A percentile compares a stretch with the other conserved stretches of the same genome.
Evolutionary conservation across 2,329 filamentous ascomycete genomes (phyloP).

Genomic region (Clonostachys rhizophaga): DNA sequence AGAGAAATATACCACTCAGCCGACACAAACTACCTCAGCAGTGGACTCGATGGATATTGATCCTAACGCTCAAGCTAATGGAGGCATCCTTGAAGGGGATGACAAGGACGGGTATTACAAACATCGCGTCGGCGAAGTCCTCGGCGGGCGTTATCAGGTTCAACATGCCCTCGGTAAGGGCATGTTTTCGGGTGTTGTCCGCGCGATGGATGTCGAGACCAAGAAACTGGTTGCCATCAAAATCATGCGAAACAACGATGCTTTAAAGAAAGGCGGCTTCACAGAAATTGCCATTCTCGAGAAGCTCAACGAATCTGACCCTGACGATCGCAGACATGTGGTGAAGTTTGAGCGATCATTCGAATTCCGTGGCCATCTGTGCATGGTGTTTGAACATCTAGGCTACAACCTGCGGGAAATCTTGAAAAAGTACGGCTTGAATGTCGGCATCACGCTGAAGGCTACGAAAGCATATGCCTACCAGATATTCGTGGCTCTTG

Average conservation of each 20-base stretch:
- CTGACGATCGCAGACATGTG: conserved; percentile 86
- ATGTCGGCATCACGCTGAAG: conserved; percentile 84
- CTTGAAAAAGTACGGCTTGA: conserved; percentile 91
- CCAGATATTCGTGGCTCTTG: conserved; percentile 88
- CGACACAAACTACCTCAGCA: conserved; percentile 22
- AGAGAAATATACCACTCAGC: conserved; percentile 56
- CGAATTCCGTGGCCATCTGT: conserved; percentile 91
- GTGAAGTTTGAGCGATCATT: conserved; percentile 85
- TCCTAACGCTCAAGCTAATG: conserved; percentile 59
- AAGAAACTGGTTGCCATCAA: conserved; percentile 88
- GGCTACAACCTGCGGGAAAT: conserved; percentile 91
- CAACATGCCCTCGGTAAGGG: conserved; percentile 85
- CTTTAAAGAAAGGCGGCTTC: conserved; percentile 83
- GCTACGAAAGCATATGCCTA: conserved; percentile 87
- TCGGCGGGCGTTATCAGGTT: conserved; percentile 86
- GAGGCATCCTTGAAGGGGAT: conserved; percentile 84
- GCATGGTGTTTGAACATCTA: conserved; percentile 95
- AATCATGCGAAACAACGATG: conserved; percentile 95
- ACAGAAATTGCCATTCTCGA: conserved; percentile 93
- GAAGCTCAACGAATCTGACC: conserved; percentile 80
- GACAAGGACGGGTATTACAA: conserved; percentile 97
- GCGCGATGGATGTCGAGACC: conserved; percentile 72
- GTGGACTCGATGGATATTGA: conserved; percentile 39
- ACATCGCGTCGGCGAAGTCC: conserved; percentile 83
- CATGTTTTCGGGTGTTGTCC: conserved; percentile 95